Base-by-base conservation (phyloP, 768 basidiomycete species). In the Tulasnella sp. region DNA sequence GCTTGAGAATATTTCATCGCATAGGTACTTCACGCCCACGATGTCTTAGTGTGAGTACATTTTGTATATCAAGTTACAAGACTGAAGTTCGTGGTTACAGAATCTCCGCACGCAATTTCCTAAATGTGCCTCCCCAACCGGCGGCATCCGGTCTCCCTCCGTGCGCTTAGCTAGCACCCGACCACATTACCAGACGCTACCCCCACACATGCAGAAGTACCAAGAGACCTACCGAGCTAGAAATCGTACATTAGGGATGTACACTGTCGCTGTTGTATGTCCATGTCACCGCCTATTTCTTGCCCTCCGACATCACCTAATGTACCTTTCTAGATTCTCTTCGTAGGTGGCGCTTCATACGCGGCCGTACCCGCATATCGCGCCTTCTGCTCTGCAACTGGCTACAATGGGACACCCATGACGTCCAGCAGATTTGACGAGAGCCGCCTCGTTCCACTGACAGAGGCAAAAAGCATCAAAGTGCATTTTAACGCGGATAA, bases 341-440 rank as follows among this genome's bases (percentile, higher is more conserved):
- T 34, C 48, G 25, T 43, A 7, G 27, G 19, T 17, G 94, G 94
- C 14, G 76, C 84, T 23, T 85, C 92, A n/a, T 99, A 99, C 67
- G 96, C 96, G 9, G 88, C 94, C 35, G 94, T 98, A 0, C 96
- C 96, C 0, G 75, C 97, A 14, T 99, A 99, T 69, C 84, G 96
- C 60, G 92, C 94, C 71, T 99, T 99, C 73, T 99, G 96, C 69
- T 85, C 91, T 6, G 89, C 93, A 12, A 99, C 96, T 3, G 96
- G 96, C 7, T 99, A 94, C 66, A 89, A 85, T 19, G 96, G 96
- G 3, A 93, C 90, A 23, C 96, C 96, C 12, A 82, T 87, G 35
- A 87, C 86, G 27, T 82, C 80, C n/a, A 87, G 83, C 36, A 79
- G 83, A 34, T 92, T 89, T 62, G 82, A 84, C 51, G 78, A 92